Conservation (phyloP, 2,329 filamentous ascomycete genomes). For the Tympanopsis confertula region DNA sequence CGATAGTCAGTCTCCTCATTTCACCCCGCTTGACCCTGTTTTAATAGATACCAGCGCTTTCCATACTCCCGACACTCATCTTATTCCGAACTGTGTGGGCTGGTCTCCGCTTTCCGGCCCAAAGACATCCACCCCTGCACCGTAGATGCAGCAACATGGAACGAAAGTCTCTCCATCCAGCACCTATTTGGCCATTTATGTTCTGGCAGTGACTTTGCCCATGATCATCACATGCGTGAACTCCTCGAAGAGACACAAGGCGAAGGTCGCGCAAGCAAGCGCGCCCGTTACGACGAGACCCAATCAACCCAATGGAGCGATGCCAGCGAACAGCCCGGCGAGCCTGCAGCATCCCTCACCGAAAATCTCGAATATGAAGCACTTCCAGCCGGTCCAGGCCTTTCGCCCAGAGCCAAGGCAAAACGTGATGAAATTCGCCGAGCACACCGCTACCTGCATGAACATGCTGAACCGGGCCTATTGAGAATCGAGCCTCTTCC, state of each 20-base stretch:
- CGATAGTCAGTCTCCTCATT: not conserved
- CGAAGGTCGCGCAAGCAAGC: not conserved
- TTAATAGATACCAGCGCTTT: conserved; percentile 39
- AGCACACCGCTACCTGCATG: not conserved
- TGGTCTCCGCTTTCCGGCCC: conserved; percentile 59
- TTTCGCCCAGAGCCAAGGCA: not conserved
- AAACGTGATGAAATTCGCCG: conserved; percentile 1
- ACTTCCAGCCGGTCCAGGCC: too few relatives aligned
- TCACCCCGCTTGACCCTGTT: not conserved
- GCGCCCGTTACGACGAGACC: not conserved
- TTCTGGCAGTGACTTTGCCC: conserved; percentile 43
- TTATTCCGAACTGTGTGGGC: conserved; percentile 62
- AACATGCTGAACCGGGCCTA: not conserved
- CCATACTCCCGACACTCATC: conserved; percentile 87
- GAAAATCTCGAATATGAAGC: too few relatives aligned
- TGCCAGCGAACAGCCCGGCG: not conserved
- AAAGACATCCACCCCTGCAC: conserved; percentile 77
- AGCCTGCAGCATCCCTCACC: not conserved
- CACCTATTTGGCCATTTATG: conserved; percentile 63
- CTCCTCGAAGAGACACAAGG: not conserved
- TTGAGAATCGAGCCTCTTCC: not conserved
- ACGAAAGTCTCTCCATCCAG: conserved; percentile 49
- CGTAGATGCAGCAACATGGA: conserved; percentile 53
- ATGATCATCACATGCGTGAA: conserved; percentile 47
- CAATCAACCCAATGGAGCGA: not conserved